These are phyloP conservation scores for Lasiosphaeria miniovina DNA, from an alignment of 495 filamentous ascomycete species.

Conservation along the genomic window DNA sequence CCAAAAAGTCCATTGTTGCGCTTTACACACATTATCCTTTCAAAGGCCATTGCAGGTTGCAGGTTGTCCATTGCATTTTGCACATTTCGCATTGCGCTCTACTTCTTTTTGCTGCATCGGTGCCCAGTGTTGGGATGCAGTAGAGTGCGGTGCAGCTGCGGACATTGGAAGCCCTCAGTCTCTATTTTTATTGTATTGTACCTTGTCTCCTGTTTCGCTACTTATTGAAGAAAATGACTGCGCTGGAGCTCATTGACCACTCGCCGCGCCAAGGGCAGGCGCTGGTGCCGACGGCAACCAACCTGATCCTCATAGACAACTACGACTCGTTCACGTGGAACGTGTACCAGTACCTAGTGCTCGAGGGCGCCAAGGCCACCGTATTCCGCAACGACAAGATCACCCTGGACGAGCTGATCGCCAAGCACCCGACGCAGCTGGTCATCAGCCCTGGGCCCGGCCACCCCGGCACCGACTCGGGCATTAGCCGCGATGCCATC, in stretches of 20 bases:
- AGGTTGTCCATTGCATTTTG: too few species aligned
- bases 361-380: conserved; percentile 85
- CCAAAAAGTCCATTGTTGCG: too few species aligned
- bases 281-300: conserved; percentile 70
- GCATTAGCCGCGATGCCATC: conserved; percentile 88
- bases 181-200: too few species aligned
- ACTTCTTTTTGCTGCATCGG: too few species aligned
- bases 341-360: conserved; percentile 93
- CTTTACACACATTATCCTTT: conserved; percentile 3
- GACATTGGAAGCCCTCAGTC: too few species aligned
- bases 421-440: conserved; percentile 82
- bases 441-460: conserved; percentile 94
- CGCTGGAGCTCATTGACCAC: conserved; percentile 68
- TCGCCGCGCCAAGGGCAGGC: conserved; percentile 77
- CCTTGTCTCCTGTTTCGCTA: too few species aligned
- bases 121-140: too few species aligned
- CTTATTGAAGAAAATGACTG: conserved; percentile 35
- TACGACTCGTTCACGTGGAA: conserved; percentile 99
- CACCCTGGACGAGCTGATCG: conserved; percentile 75
- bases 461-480: conserved; percentile 85
- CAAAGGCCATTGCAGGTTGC: not conserved
- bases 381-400: conserved; percentile 93
- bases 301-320: conserved; percentile 96
- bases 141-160: too few species aligned
- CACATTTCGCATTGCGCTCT: too few species aligned